Base-by-base conservation (phyloP, 345 rosid genomes). In the Gossypium bickii region DNA sequence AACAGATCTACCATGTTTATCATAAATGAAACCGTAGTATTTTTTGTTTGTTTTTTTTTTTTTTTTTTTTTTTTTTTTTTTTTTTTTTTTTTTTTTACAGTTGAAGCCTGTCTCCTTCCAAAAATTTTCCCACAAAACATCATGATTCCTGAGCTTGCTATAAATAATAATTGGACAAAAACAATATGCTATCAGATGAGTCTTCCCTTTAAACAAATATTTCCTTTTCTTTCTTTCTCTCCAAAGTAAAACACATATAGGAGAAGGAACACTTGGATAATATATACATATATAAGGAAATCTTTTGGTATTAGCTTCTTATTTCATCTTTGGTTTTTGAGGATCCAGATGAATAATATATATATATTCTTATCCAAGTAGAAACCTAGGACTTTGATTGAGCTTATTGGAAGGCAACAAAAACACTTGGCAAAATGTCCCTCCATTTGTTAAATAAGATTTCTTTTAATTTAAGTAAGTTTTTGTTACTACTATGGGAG, bases 1-100 rank as follows among this genome's bases (percentile, higher is more conserved):
- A 17, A 62, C 66, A 59, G 75, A 72, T 59, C 75, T 72, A 44
- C 24, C 75, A 72, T 72, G 53, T 58, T 58, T 24, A 13, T 41
- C 75, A 12, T 17, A 73, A 61, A 9, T 18, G 29, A 29, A 64
- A n/a, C 20, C 18, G 52, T 51, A 8, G 7, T 10, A 34, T 8
- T 62, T 8, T 62, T 62, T 18, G 29, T 9, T n/a, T 52, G 48
- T 71, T 60, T 73, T 73, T 34, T 34, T 34, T 48, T 27, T 60
- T 73, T 73, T 34, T 34, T 34, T 34, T 34, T 48, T 27, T 60
- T 73, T 73, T 34, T 34, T 34, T 48, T 27, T 34, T 34, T 34
- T 48, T 27, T 60, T 34, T 34, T 34, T 48, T 27, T 60, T 73
- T 73, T 34, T 34, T 34, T 48, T 27, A n/a, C 58, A 41, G 24